Conservation (phyloP, 768 basidiomycete species). For the Leccinellum rugosiceps region DNA sequence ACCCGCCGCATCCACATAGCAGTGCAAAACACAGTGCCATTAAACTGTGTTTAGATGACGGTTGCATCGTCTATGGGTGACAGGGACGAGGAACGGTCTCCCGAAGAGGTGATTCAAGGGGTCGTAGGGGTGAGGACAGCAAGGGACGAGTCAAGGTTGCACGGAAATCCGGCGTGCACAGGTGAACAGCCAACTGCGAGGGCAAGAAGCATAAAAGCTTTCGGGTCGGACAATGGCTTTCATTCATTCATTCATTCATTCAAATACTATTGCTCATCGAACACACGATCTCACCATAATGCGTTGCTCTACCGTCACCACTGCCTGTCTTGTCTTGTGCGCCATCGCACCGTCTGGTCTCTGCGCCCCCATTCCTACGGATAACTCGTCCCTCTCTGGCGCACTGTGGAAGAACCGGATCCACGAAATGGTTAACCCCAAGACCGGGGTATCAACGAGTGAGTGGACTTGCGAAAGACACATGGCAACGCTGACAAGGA, state of each 20-base stretch:
- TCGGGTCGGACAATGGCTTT: not conserved
- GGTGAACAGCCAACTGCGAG: conserved; percentile 3
- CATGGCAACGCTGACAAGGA: conserved; percentile 1
- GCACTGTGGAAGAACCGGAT: conserved; percentile 19
- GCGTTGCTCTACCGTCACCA: conserved; percentile 8
- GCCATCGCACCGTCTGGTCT: conserved; percentile 14
- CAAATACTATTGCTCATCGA: not conserved
- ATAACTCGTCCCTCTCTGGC: not conserved
- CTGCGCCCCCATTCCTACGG: conserved; percentile 10
- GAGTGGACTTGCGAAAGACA: not conserved
- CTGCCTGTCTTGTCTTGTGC: conserved; percentile 13
- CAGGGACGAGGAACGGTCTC: not conserved
- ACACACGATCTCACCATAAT: conserved; percentile 12
- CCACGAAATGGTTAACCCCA: conserved; percentile 19
- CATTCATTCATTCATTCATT: conserved; percentile 2
- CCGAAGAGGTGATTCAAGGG: conserved; percentile 5
- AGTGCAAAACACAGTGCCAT: conserved; percentile 4
- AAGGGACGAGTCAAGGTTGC: not conserved
- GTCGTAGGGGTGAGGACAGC: not conserved
- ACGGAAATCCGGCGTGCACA: conserved; percentile 8
- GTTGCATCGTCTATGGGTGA: not conserved
- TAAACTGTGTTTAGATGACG: not conserved
- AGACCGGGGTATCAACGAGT: conserved; percentile 1
- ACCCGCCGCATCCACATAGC: conserved; percentile 4
- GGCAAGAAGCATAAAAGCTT: conserved; percentile 12